A percentile compares a stretch with the other conserved stretches of the same genome.
Conservation (phyloP, 352 stramenopile species). For the Pythium apleroticum region DNA sequence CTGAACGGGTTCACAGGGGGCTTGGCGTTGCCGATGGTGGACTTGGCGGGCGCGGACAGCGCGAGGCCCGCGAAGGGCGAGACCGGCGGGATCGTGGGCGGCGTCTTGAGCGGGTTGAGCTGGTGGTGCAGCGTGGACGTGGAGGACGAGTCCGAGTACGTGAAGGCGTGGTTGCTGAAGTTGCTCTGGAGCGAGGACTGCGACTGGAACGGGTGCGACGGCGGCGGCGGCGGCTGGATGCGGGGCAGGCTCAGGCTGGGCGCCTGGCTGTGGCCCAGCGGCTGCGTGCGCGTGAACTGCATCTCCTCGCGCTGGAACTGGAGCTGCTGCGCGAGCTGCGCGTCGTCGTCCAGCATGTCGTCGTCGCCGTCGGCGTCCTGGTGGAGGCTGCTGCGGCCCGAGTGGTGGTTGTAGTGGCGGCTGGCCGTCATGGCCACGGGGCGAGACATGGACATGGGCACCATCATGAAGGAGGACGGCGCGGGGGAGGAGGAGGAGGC, state of each 20-base stretch:
- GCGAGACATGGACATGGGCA: slow-evolving; percentile 18
- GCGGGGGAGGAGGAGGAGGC: neutral
- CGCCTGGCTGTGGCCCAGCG: slow-evolving; percentile 19
- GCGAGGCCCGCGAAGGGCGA: slow-evolving; percentile 74
- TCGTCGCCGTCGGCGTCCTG: slow-evolving; percentile 15
- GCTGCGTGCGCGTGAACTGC: slow-evolving; percentile 61
- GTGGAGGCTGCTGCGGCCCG: slow-evolving; percentile 1
- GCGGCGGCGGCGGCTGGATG: slow-evolving; percentile 16
- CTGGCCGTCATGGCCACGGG: slow-evolving; percentile 5
- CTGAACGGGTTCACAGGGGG: slow-evolving; percentile 59
- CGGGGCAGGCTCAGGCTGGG: neutral
- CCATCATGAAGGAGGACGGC: slow-evolving; percentile 7
- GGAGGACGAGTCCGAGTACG: slow-evolving; percentile 57
- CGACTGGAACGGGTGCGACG: slow-evolving; percentile 30
- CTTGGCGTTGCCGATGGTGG: slow-evolving; percentile 35
- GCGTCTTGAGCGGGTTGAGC: slow-evolving; percentile 39
- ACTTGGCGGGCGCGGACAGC: slow-evolving; percentile 59
- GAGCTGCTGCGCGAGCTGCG: slow-evolving; percentile 72
- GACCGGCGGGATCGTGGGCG: slow-evolving; percentile 54
- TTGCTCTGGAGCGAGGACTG: slow-evolving; percentile 22
- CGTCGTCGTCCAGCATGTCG: slow-evolving; percentile 45
- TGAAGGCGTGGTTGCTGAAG: slow-evolving; percentile 46
- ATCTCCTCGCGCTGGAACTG: slow-evolving; percentile 78
- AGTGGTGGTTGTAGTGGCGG: slow-evolving; percentile 14
- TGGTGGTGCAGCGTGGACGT: slow-evolving; percentile 29